Conservation (phyloP, 2,329 filamentous ascomycete species). For the Colletotrichum sp. region DNA sequence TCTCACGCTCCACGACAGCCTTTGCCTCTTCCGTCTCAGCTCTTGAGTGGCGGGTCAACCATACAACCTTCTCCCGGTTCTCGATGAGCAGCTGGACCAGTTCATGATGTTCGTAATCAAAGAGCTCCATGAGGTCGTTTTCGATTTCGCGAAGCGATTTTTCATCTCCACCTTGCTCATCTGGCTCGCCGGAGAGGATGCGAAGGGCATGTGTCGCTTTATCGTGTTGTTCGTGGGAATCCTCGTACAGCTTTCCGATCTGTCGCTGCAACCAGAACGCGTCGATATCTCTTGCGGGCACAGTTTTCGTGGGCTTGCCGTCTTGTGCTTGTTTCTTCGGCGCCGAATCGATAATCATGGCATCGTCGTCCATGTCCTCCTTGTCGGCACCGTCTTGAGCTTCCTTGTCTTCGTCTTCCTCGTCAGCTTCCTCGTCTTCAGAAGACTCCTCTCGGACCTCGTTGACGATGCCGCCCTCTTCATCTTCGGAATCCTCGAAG, state of each 20-base stretch:
- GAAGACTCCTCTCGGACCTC: constrained; percentile 90
- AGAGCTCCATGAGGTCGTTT: constrained; percentile 97
- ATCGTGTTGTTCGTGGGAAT: constrained; percentile 91
- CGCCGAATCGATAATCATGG: constrained; percentile 82
- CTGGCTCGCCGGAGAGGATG: constrained; percentile 79
- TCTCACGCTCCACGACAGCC: constrained; percentile 83
- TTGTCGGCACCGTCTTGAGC: constrained; percentile 53
- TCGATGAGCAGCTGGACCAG: constrained; percentile 89
- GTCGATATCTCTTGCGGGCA: constrained; percentile 90
- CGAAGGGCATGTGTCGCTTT: constrained; percentile 87
- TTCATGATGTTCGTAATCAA: constrained; percentile 96
- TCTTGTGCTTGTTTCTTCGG: constrained; percentile 49
- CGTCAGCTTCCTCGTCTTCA: constrained; percentile 76
- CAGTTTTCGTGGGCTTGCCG: constrained; percentile 61
- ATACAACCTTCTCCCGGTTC: constrained; percentile 93
- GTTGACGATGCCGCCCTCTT: constrained; percentile 78
- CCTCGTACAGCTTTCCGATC: constrained; percentile 85
- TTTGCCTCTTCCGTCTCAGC: constrained; percentile 82
- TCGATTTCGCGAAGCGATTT: constrained; percentile 91
- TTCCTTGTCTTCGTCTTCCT: constrained; percentile 65
- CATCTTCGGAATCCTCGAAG: constrained; percentile 91
- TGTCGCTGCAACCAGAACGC: constrained; percentile 97
- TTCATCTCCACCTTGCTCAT: constrained; percentile 76
- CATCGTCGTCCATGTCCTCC: constrained; percentile 58
- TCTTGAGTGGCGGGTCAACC: constrained; percentile 87